Percentiles rank a stretch among this genome's conserved stretches.
These are phyloP conservation scores for Rhizophlyctis rosea DNA, from an alignment of 192 early-diverging fungal genomes.

Conservation along the genomic window DNA sequence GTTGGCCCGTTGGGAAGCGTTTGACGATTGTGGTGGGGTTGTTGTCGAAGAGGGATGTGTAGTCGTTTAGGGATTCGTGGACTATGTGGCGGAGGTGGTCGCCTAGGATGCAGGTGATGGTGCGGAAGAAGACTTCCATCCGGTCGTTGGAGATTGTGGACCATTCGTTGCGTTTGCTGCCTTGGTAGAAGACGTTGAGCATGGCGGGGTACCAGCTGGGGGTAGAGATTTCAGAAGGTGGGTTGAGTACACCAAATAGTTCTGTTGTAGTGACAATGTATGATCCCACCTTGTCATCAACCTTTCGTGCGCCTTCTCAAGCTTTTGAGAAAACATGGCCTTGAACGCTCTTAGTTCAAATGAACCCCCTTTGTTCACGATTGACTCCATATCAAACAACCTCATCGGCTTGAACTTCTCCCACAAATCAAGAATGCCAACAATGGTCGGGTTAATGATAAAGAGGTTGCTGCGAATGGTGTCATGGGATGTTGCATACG, in stretches of 20 bases:
- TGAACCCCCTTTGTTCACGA: slow-evolving; percentile 42
- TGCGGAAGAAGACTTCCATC: slow-evolving; percentile 53
- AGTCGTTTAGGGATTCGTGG: slow-evolving; percentile 44
- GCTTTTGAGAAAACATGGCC: slow-evolving; percentile 35
- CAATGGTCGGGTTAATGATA: slow-evolving; percentile 45
- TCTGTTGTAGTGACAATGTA: too few species aligned
- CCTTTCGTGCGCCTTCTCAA: slow-evolving; percentile 59
- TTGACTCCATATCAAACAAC: slow-evolving; percentile 48
- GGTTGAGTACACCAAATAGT: too few species aligned
- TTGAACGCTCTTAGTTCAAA: slow-evolving; percentile 55
- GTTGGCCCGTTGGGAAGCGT: slow-evolving; percentile 26
- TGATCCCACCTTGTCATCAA: slow-evolving; percentile 52
- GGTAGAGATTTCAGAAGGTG: too few species aligned
- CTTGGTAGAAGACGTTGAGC: slow-evolving; percentile 62
- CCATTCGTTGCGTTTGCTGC: slow-evolving; percentile 56
- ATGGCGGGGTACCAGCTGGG: slow-evolving; percentile 59
- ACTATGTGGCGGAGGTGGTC: slow-evolving; percentile 53
- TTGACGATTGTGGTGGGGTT: slow-evolving; percentile 15
- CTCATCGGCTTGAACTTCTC: slow-evolving; percentile 39
- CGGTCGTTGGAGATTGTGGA: slow-evolving; percentile 47
- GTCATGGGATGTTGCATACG: slow-evolving; percentile 34
- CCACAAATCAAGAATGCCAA: slow-evolving; percentile 52
- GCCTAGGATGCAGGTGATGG: slow-evolving; percentile 46
- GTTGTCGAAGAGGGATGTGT: slow-evolving; percentile 48
- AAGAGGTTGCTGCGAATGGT: slow-evolving; percentile 36